phyloP scores from a whole-genome alignment of 805 yeast genomes.

The Komagataella phaffii region DNA sequence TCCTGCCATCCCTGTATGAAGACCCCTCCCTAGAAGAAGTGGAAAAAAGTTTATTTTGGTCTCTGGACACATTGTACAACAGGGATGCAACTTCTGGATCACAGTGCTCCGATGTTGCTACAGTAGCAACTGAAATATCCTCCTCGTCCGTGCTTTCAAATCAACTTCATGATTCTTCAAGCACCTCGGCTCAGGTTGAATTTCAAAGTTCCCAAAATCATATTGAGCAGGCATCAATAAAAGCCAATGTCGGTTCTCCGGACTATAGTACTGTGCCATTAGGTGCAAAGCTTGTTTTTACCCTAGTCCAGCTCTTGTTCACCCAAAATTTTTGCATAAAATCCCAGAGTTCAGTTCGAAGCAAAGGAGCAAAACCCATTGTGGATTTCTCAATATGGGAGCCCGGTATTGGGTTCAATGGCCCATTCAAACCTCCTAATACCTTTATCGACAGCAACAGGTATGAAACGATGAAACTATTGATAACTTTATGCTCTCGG shows the following conservation, averaged over 20 bases:
- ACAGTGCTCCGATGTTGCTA: conserved; percentile 8
- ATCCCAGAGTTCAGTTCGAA: conserved; percentile 2
- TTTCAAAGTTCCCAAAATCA: conserved; percentile 5
- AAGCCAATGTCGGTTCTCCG: conserved; percentile 7
- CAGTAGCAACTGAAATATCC: conserved; percentile 10
- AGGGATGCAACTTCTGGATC: conserved; percentile 3
- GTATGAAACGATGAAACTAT: conserved; percentile 48
- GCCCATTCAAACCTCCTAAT: conserved; percentile 14
- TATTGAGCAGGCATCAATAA: conserved; percentile 6
- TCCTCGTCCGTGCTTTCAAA: conserved; percentile 9
- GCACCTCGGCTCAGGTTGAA: conserved; percentile 8
- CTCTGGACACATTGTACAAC: conserved; percentile 9
- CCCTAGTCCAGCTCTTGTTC: conserved; percentile 35
- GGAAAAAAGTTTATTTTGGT: conserved; percentile 31
- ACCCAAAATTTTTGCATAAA: conserved; percentile 42
- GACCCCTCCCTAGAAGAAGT: conserved; percentile 20
- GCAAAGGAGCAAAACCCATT: conserved; percentile 6
- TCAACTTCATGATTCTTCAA: conserved; percentile 9
- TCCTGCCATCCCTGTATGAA: conserved; percentile 62
- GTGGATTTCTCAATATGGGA: conserved; percentile 53
- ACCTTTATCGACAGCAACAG: conserved; percentile 47
- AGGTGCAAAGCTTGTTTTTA: conserved; percentile 23
- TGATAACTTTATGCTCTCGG: conserved; percentile 48
- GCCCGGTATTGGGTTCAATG: conserved; percentile 52
- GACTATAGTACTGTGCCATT: conserved; percentile 12